Evolutionary conservation across 495 filamentous ascomycete genomes (phyloP), one percentile per base, ranked within the genome.

Genomic region (Penicillium fimorum): DNA sequence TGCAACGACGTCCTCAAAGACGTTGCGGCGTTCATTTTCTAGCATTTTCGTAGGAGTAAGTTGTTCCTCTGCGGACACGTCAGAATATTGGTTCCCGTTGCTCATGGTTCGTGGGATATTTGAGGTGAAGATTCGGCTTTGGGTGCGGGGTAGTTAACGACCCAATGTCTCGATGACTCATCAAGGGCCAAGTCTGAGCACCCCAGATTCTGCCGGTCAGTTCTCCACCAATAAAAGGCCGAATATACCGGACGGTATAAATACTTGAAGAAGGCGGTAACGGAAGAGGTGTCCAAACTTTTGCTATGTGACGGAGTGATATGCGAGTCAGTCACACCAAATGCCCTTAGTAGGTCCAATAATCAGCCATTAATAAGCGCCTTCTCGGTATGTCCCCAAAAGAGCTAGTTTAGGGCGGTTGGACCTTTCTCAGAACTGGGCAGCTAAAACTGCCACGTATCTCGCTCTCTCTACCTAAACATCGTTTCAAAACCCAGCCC

Each of bases 1-100:
- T 48, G 27, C 27, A 30, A 48, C 46, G 18, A 48, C 9, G 9
- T 48, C 46, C 3, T 24, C 27, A 30, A 48, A 48, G 46, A 48
- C 2, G 18, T 48, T 48, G 46, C 46, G 46, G 15, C 11, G 27
- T 48, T 48, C 27, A 32, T 48, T 33, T 24, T 32, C 25, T 48
- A 15, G 37, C 37, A 10, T 7, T 38, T 6, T 38, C 15, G 15
- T 38, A 38, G 37, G 37, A 38, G 15, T 38, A 3, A 38, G 37
- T 15, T n/a, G 37, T 38, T n/a, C 35, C 35, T 38, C 35, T 38
- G 15, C 7, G 15, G 35, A 38, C 0, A 38, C n/a, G 15, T 38
- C 35, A 38, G 15, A 38, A 38, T 38, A 38, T n/a, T 38, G 35
- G 35, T 38, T n/a, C 13, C 35, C 7, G 15, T 38, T 38, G 15